A percentile compares a stretch with the other conserved stretches of the same genome.
phyloP scores from a whole-genome alignment of 768 basidiomycete species.

The Mycena filopes region DNA sequence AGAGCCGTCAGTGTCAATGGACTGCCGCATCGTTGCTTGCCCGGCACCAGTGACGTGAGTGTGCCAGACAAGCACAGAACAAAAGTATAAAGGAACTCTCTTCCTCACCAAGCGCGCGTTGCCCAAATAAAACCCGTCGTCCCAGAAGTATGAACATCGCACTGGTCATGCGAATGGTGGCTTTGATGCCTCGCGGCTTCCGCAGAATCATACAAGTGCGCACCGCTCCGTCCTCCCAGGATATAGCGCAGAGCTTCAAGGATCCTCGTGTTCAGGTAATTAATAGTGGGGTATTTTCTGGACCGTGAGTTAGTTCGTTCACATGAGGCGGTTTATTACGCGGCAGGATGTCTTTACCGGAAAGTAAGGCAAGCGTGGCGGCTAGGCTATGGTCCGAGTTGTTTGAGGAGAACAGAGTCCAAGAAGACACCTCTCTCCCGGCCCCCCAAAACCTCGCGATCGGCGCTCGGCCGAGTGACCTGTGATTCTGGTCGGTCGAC shows the following conservation, averaged over 20 bases:
- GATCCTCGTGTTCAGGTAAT: constrained; percentile 10
- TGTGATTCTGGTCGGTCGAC: too few species aligned
- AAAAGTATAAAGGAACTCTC: background rate
- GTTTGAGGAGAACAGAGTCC: too few species aligned
- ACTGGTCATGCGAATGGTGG: background rate
- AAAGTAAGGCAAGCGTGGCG: too few species aligned
- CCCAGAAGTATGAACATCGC: background rate
- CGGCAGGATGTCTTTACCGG: too few species aligned
- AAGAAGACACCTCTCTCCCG: too few species aligned
- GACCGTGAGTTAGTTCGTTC: background rate
- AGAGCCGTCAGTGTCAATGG: too few species aligned
- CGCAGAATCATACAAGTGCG: background rate
- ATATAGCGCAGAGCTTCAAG: constrained; percentile 1
- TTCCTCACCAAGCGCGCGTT: background rate
- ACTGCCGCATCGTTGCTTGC: background rate
- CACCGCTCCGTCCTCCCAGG: background rate
- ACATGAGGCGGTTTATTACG: background rate
- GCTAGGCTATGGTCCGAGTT: too few species aligned
- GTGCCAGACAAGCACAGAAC: background rate
- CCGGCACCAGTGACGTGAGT: background rate
- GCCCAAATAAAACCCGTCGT: background rate
- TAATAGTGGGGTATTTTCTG: background rate
- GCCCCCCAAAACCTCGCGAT: too few species aligned
- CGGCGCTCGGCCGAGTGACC: too few species aligned
- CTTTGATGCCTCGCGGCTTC: constrained; percentile 7